Evolutionary conservation across 352 stramenopile species (phyloP).

Genomic region (Phytopythium oedochilum): DNA sequence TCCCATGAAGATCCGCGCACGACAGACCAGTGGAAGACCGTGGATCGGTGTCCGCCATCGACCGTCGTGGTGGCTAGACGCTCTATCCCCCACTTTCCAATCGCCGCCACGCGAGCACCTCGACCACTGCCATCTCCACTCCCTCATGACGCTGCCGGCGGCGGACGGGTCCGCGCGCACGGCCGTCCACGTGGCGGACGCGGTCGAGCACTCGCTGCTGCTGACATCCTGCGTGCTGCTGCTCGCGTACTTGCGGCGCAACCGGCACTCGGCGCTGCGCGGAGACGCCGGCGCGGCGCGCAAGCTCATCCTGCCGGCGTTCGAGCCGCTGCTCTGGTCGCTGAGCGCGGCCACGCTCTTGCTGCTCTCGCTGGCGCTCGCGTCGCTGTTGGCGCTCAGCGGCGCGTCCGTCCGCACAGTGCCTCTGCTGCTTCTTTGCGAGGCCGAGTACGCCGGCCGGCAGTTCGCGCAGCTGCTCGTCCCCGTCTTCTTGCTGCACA

Average conservation of each 20-base stretch:
- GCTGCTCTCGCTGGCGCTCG: constrained; percentile 29
- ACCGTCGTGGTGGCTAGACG: no score
- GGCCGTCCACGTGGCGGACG: background rate
- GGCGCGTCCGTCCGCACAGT: constrained; percentile 2
- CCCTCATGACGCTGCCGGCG: background rate
- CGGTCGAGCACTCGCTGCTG: constrained; percentile 4
- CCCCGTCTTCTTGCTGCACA: constrained; percentile 37
- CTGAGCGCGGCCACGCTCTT: constrained; percentile 16
- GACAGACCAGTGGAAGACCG: no score
- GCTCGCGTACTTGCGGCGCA: constrained; percentile 43
- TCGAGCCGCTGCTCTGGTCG: constrained; percentile 44
- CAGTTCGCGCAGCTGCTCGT: constrained; percentile 38
- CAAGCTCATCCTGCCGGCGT: constrained; percentile 41
- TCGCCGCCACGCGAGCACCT: background rate
- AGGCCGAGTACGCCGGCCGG: constrained; percentile 22
- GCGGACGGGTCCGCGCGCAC: background rate
- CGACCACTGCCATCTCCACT: background rate
- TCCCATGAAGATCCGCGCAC: no score
- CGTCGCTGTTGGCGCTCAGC: constrained; percentile 24
- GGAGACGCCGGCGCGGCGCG: constrained; percentile 32
- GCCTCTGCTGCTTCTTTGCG: constrained; percentile 13
- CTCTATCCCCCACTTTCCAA: background rate
- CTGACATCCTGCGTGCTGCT: constrained; percentile 7
- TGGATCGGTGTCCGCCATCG: no score
- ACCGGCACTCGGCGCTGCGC: constrained; percentile 27